Conservation (phyloP, 129 eudicot genomes). For the Saposhnikovia divaricata region DNA sequence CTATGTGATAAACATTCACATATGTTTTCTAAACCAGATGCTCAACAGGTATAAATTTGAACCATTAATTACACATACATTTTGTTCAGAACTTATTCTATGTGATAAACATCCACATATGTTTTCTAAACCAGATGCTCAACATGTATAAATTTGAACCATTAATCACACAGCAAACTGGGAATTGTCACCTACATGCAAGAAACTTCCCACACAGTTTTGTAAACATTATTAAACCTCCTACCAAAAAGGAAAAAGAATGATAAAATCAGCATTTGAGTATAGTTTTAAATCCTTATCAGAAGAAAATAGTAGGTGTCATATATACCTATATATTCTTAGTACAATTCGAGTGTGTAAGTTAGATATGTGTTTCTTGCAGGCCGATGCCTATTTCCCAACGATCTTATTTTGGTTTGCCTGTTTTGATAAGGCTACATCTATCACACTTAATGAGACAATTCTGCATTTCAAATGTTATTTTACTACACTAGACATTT, state of each 20-base stretch:
- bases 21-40: neutral
- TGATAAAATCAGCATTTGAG: neutral
- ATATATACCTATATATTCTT: neutral
- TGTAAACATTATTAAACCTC: neutral
- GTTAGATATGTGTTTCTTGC: neutral
- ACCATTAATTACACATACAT: neutral
- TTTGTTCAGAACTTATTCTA: neutral
- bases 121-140: neutral
- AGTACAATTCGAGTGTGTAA: neutral
- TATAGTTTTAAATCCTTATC: neutral
- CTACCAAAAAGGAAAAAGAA: neutral
- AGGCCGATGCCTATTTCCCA: neutral
- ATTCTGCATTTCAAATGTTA: neutral
- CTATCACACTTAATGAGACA: neutral
- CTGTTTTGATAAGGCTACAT: neutral
- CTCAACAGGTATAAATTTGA: neutral
- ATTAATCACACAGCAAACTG: neutral
- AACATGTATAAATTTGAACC: neutral
- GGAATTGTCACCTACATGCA: neutral
- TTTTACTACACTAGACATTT: neutral
- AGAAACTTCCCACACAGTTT: neutral
- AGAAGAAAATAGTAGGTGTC: neutral
- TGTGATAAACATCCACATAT: neutral
- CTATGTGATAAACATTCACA: neutral
- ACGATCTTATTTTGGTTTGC: neutral